Evolutionary conservation across 331 rosid species (phyloP).

Genomic region (Stylosanthes scabra): DNA sequence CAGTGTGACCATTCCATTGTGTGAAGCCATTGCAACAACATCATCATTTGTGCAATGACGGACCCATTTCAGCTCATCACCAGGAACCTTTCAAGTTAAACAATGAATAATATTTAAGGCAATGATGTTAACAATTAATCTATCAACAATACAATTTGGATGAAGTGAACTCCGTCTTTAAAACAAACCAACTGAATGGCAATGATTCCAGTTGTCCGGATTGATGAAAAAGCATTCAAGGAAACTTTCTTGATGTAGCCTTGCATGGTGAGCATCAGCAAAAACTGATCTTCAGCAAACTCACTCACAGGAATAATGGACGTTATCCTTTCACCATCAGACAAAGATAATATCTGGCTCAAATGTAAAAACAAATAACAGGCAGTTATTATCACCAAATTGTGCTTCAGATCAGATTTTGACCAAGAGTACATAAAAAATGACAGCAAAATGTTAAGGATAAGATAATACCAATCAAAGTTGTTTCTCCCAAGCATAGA

Average conservation of each 20-base stretch:
- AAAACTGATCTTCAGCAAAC: conserved; percentile 80
- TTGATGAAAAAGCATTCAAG: conserved; percentile 89
- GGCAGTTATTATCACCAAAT: conserved; percentile 3
- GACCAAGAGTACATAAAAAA: neutral
- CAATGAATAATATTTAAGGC: conserved; percentile 22
- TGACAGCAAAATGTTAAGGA: neutral
- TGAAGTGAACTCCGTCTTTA: conserved; percentile 33
- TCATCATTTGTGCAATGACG: conserved; percentile 89
- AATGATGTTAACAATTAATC: conserved; percentile 20
- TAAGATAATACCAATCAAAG: neutral
- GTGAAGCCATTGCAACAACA: conserved; percentile 97
- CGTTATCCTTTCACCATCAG: conserved; percentile 96
- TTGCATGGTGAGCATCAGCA: conserved; percentile 92
- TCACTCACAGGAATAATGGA: conserved; percentile 95
- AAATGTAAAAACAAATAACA: conserved; percentile 28
- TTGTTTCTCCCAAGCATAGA: neutral
- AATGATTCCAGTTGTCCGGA: conserved; percentile 93
- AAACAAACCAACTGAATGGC: conserved; percentile 96
- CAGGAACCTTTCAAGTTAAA: conserved; percentile 73
- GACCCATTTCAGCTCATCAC: conserved; percentile 98
- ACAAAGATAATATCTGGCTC: conserved; percentile 86
- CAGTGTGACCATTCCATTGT: conserved; percentile 87
- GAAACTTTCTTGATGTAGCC: conserved; percentile 96
- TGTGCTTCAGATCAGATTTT: neutral
- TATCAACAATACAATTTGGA: conserved; percentile 24